A percentile compares a stretch with the other conserved stretches of the same genome.
These are phyloP conservation scores for Candida labiduridarum DNA, from an alignment of 1,139 yeast genomes.

Conservation along the genomic window DNA sequence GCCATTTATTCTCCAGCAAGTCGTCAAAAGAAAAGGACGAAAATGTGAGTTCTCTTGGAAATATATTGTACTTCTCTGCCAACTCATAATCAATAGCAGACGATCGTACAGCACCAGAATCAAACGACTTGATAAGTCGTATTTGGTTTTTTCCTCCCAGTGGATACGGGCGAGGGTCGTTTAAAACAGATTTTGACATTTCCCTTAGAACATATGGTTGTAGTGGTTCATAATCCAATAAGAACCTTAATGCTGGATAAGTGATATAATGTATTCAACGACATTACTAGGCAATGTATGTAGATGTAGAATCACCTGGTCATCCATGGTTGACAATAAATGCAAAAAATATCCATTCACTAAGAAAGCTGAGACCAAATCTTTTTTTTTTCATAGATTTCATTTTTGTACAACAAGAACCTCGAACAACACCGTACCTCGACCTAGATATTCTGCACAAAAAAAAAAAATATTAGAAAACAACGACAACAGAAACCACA, in stretches of 20 bases:
- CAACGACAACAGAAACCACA: too few species aligned
- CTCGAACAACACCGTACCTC: too few species aligned
- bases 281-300: background rate
- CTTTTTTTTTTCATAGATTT: too few species aligned
- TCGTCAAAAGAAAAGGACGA: background rate
- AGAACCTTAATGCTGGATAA: background rate
- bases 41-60: background rate
- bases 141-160: too few species aligned
- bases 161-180: background rate
- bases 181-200: background rate
- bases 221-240: background rate
- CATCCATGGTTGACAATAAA: too few species aligned
- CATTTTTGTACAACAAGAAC: too few species aligned
- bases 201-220: background rate
- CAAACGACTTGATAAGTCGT: background rate
- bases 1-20: background rate
- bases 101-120: background rate
- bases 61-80: background rate
- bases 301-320: background rate
- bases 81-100: background rate
- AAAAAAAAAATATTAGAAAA: too few species aligned
- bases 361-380: too few species aligned
- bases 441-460: too few species aligned
- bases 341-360: too few species aligned
- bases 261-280: background rate